Conservation (phyloP, 495 filamentous ascomycete species). For the Ascodesmis nigricans region DNA sequence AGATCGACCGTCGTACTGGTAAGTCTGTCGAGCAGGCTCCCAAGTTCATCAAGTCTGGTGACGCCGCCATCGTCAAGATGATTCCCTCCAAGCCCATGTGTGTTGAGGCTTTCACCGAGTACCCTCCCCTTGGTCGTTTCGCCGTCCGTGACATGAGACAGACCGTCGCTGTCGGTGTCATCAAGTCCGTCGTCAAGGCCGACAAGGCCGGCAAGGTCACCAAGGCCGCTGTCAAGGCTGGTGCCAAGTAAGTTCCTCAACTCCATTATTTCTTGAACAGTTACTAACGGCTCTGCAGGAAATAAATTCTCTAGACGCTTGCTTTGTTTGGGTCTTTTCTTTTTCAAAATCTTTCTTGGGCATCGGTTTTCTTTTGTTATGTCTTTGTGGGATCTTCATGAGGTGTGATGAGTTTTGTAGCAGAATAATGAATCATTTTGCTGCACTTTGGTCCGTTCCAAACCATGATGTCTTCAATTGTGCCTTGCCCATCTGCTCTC, state of each 20-base stretch:
- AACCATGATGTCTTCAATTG: no score
- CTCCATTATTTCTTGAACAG: neutral
- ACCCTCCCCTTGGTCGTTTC: slow-evolving; percentile 97
- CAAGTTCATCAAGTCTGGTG: slow-evolving; percentile 99
- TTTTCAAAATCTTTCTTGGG: slow-evolving; percentile 16
- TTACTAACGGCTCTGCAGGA: slow-evolving; percentile 7
- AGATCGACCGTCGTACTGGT: slow-evolving; percentile 99
- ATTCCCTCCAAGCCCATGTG: slow-evolving; percentile 99
- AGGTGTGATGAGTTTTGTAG: no score
- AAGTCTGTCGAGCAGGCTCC: slow-evolving; percentile 77
- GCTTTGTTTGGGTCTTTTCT: neutral
- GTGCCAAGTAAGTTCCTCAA: slow-evolving; percentile 17
- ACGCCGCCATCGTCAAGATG: slow-evolving; percentile 99
- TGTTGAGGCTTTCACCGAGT: slow-evolving; percentile 98
- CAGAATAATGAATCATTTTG: slow-evolving; percentile 6
- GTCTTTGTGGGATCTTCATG: slow-evolving; percentile 4
- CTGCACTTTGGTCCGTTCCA: no score
- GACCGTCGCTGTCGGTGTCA: slow-evolving; percentile 94
- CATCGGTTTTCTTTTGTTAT: slow-evolving; percentile 10
- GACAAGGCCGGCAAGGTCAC: slow-evolving; percentile 54
- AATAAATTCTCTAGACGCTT: slow-evolving; percentile 12
- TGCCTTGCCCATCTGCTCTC: no score
- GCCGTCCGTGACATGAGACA: slow-evolving; percentile 85
- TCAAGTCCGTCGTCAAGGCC: slow-evolving; percentile 67
- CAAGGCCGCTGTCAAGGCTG: slow-evolving; percentile 31